These are phyloP conservation scores for Clonostachys rhizophaga DNA, from an alignment of 2,329 filamentous ascomycete species.

Conservation along the genomic window DNA sequence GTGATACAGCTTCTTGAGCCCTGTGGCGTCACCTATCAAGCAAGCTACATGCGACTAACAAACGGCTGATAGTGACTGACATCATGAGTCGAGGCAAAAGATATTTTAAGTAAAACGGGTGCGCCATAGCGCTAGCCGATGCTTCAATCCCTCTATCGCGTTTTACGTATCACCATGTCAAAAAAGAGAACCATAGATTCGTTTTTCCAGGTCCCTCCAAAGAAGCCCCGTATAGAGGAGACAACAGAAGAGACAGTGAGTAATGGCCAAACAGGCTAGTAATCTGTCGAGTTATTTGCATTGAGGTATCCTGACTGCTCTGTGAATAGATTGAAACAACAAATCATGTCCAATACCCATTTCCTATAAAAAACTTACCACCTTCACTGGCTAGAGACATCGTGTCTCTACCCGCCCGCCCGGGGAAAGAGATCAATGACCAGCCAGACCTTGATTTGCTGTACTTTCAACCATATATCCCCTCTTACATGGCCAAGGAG, in stretches of 20 bases:
- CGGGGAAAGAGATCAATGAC: constrained; percentile 55
- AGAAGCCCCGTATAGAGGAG: constrained; percentile 13
- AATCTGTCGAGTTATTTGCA: too few species aligned
- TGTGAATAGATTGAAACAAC: constrained; percentile 19
- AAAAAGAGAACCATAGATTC: constrained; percentile 62
- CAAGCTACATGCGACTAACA: too few species aligned
- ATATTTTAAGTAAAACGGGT: too few species aligned
- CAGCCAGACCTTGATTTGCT: constrained; percentile 68
- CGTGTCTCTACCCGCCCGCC: constrained; percentile 40
- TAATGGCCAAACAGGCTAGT: too few species aligned
- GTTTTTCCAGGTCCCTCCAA: constrained; percentile 55
- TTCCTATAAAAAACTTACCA: constrained; percentile 40
- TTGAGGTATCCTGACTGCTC: too few species aligned
- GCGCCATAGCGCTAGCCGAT: too few species aligned
- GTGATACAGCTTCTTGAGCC: too few species aligned
- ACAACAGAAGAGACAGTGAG: not conserved
- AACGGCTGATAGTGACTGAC: too few species aligned
- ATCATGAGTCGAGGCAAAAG: too few species aligned
- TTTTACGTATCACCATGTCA: constrained; percentile 14
- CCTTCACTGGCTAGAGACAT: constrained; percentile 29
- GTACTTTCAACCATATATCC: constrained; percentile 71
- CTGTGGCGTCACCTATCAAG: too few species aligned
- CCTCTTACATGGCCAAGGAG: constrained; percentile 45
- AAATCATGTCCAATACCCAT: constrained; percentile 41
- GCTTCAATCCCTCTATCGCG: too few species aligned